Evolutionary conservation across 306 rosid genomes (phyloP).

Genomic region (Nissolia schottii): DNA sequence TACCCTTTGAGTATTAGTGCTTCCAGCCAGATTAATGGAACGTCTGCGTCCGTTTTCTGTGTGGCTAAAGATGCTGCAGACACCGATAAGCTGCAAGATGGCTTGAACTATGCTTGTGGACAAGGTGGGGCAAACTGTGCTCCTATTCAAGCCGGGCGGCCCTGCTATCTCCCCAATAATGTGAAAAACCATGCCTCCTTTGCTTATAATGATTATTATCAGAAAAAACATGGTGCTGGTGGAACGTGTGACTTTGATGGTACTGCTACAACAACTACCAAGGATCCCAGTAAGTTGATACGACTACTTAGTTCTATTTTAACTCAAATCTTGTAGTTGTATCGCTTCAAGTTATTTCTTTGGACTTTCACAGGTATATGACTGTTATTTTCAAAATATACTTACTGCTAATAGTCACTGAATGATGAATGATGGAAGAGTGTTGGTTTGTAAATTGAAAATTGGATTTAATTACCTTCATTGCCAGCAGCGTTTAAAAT

Average conservation of each 20-base stretch:
- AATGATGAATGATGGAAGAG: not conserved
- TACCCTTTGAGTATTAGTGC: conserved; percentile 55
- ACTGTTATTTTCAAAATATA: not conserved
- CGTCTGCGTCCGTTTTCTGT: conserved; percentile 62
- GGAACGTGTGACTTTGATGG: conserved; percentile 97
- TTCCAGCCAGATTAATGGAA: conserved; percentile 44
- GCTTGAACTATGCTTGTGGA: conserved; percentile 95
- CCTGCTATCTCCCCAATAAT: conserved; percentile 69
- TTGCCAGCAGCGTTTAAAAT: too few species aligned
- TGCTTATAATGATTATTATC: conserved; percentile 90
- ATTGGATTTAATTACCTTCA: not conserved
- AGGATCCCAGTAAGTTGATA: conserved; percentile 79
- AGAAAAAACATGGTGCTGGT: conserved; percentile 57
- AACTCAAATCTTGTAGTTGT: not conserved
- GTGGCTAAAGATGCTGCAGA: conserved; percentile 76
- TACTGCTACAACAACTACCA: conserved; percentile 54
- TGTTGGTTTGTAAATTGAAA: not conserved
- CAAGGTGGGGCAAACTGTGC: conserved; percentile 89
- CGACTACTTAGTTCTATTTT: conserved; percentile 18
- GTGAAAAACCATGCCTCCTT: conserved; percentile 77
- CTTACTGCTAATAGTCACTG: not conserved
- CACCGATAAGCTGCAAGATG: conserved; percentile 70
- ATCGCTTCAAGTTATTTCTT: not conserved
- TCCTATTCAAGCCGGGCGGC: conserved; percentile 68
- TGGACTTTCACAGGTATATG: not conserved